A percentile compares a stretch with the other conserved stretches of the same genome.
Conservation (phyloP, 371 early-diverging fungal species). For the Circinella umbellata region DNA sequence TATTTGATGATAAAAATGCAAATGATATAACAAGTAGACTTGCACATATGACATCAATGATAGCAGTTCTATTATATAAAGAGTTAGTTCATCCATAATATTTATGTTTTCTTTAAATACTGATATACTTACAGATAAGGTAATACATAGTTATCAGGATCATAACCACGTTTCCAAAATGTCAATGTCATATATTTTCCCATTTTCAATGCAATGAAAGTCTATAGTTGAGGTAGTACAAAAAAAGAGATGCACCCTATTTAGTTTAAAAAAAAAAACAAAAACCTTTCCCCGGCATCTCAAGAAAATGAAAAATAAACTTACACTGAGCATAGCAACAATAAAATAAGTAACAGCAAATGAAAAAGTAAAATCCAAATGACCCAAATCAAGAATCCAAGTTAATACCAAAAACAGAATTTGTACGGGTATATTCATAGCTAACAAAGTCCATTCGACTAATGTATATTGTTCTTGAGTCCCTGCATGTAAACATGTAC, state of each 20-base stretch:
- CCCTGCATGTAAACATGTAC: slow-evolving; percentile 79
- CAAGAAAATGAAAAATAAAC: slow-evolving; percentile 15
- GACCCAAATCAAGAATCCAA: slow-evolving; percentile 61
- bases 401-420: slow-evolving; percentile 68
- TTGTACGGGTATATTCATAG: slow-evolving; percentile 80
- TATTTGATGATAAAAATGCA: slow-evolving; percentile 31
- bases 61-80: slow-evolving; percentile 49
- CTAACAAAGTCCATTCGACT: slow-evolving; percentile 64
- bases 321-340: slow-evolving; percentile 47
- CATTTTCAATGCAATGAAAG: slow-evolving; percentile 50
- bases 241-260: not conserved
- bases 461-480: slow-evolving; percentile 55
- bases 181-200: slow-evolving; percentile 60
- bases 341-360: slow-evolving; percentile 49
- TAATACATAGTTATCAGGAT: slow-evolving; percentile 87
- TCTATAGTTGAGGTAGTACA: slow-evolving; percentile 24
- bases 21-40: slow-evolving; percentile 59
- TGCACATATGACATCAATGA: slow-evolving; percentile 67
- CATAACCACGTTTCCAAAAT: slow-evolving; percentile 75
- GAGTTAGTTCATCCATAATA: slow-evolving; percentile 14
- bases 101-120: no score
- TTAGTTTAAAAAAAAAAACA: no score
- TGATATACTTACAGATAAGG: slow-evolving; percentile 66
- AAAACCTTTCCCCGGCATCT: not conserved
- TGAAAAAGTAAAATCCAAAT: slow-evolving; percentile 42